Percentiles rank a stretch among this genome's conserved stretches.
Evolutionary conservation across 192 early-diverging fungal genomes (phyloP).

Genomic region (Gryganskiella cystojenkinii): DNA sequence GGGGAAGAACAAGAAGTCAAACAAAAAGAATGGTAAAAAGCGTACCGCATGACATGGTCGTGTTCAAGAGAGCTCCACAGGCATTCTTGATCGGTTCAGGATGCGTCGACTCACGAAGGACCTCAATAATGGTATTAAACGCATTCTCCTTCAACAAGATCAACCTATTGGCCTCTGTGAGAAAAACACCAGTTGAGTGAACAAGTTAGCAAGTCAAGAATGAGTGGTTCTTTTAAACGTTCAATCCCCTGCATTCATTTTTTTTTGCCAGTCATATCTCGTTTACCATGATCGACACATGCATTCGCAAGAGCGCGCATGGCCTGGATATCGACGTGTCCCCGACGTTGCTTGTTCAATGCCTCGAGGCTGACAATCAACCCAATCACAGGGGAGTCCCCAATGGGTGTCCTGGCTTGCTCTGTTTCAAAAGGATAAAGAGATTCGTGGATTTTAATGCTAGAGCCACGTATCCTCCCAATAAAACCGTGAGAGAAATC

Average conservation of each 20-base stretch:
- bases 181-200: constrained; percentile 1
- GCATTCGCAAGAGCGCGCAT: constrained; percentile 64
- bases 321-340: constrained; percentile 54
- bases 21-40: too few relatives aligned
- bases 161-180: constrained; percentile 60
- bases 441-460: background rate
- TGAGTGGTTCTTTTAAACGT: background rate
- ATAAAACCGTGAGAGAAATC: background rate
- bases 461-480: too few relatives aligned
- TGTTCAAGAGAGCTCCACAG: constrained; percentile 61
- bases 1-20: too few relatives aligned
- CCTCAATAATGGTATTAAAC: constrained; percentile 32
- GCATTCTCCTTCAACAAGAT: constrained; percentile 48
- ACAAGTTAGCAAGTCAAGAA: background rate
- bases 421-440: constrained; percentile 35
- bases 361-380: constrained; percentile 44
- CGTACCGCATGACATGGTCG: constrained; percentile 63
- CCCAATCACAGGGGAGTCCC: constrained; percentile 51
- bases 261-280: background rate
- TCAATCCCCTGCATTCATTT: background rate
- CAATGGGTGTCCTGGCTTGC: constrained; percentile 54
- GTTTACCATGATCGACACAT: constrained; percentile 64
- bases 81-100: constrained; percentile 53
- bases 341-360: constrained; percentile 29
- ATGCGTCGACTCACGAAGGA: constrained; percentile 34